Evolutionary conservation across 2,329 filamentous ascomycete genomes (phyloP), one percentile per base, ranked within the genome.

Genomic region (Chrysosporium queenslandicum): DNA sequence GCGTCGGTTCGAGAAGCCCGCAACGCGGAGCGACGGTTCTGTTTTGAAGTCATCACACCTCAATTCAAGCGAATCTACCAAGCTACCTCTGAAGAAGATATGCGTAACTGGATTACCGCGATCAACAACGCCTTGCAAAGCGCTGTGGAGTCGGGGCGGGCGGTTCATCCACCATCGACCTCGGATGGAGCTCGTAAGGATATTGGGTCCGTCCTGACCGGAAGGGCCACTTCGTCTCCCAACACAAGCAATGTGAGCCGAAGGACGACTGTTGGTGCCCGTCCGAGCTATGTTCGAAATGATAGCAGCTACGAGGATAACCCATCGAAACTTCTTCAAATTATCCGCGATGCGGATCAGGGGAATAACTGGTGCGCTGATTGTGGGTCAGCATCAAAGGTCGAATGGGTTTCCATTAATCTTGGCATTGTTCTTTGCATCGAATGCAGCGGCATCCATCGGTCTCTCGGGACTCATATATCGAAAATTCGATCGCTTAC

Each of bases 381-480:
- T 67, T 98, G 92, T 64, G 87, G 87, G 9, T 94, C 89, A 6
- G 85, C 86, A 30, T 80, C 83, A 63, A 97, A 96, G 72, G 90
- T 95, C 20, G 92, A 98, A 68, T 98, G 92, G 92, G 92, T 97
- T 25, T 97, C 92, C 0, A 95, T 98, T 70, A 98, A 98, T 63
- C 77, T 98, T 3, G 92, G 87, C 42, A 95, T 98, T 55, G 84
- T 98, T 50, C 78, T 98, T 18, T 98, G 92, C 71, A 96, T 96
- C 65, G 91, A 98, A 68, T 98, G 92, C 71, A 95, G 90, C 65
- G 92, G 92, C 57, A 96, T 98, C 56, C 92, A 98, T 69, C 83
- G 92, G 39, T 97, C 91, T 1, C 77, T 98, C 2, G 92, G 92
- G 11, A 98, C 92, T 1, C 92, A 98, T 68, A 96, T 98, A 64